Evolutionary conservation across 2,329 filamentous ascomycete genomes (phyloP), one percentile per base, ranked within the genome.

Genomic region (Fusarium sp.): DNA sequence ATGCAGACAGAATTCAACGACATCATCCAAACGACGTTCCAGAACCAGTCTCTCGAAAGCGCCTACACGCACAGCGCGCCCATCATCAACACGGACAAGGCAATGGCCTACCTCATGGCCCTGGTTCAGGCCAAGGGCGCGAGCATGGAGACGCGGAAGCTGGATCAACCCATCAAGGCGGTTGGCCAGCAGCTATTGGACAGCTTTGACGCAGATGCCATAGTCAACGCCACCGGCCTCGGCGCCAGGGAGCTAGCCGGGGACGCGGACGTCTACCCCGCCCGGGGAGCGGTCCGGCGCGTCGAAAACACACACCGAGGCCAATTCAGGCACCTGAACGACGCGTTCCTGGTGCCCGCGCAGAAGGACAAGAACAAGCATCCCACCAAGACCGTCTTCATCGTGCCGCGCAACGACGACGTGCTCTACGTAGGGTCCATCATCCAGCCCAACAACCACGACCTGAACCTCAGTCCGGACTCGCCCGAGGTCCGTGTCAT

Each of bases 41-140:
- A 39, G 6, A 47, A 59, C 46, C 44, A 48, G 7, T 47, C 44
- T 4, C 37, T 59, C n/a, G 41, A 59, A 12, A 48, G 50, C 36
- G 44, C 55, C n/a, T 59, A 51, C 37, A 48, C 48, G n/a, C 55
- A 59, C 12, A 39, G 48, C 16, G 44, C 55, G 7, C 55, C 55
- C 27, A 27, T 51, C 18, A 59, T 59, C 16, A 48, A 59, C 55
- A 59, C 44, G 11, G 55, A 59, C n/a, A 48, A 50, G 18, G 34
- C 43, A 11, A 59, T 59, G 55, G 36, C 55, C 23, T 51, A 34
- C 36, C 46, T 59, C 16, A 27, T 31, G 27, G 30, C 44, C 5
- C 37, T 59, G 28, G 28, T 59, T n/a, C 23, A 50, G n/a, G 55
- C 55, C 36, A 59, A 59, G 28, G 56, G 47, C 13, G 56, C 56